Percentiles rank a stretch among this genome's conserved stretches.
Evolutionary conservation across 2,329 filamentous ascomycete species (phyloP).

Genomic region (Sclerotinia subarctica): DNA sequence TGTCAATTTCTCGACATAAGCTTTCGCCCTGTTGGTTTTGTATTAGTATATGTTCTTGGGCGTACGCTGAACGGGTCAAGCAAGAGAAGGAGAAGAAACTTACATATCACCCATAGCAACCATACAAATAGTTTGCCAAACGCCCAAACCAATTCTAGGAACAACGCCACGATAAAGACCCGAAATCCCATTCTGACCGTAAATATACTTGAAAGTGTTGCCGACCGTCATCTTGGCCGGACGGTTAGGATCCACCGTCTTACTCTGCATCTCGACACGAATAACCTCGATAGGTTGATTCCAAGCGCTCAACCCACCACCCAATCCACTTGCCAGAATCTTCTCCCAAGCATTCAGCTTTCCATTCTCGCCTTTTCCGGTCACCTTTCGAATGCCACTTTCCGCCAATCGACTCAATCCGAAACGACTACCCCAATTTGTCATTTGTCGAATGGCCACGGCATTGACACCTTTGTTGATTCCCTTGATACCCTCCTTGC

Average conservation of each 20-base stretch:
- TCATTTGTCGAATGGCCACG: slow-evolving; percentile 97
- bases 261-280: slow-evolving; percentile 99
- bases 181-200: slow-evolving; percentile 79
- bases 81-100: slow-evolving; percentile 41
- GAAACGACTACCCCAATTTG: slow-evolving; percentile 98
- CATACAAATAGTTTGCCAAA: slow-evolving; percentile 99
- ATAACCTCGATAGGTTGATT: slow-evolving; percentile 99
- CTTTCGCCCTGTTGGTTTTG: slow-evolving; percentile 56
- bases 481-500: slow-evolving; percentile 84
- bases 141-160: slow-evolving; percentile 87
- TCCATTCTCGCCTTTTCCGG: slow-evolving; percentile 74
- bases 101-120: slow-evolving; percentile 97
- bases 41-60: slow-evolving; percentile 22
- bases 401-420: slow-evolving; percentile 90
- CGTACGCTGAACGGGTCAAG: too few relatives aligned
- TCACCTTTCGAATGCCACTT: slow-evolving; percentile 74
- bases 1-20: slow-evolving; percentile 64
- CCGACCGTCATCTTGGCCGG: slow-evolving; percentile 99
- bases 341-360: slow-evolving; percentile 82
- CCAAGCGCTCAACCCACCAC: slow-evolving; percentile 95
- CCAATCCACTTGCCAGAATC: slow-evolving; percentile 78
- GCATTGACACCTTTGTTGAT: slow-evolving; percentile 99
- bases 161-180: slow-evolving; percentile 95
- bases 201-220: slow-evolving; percentile 84
- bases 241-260: slow-evolving; percentile 94